A percentile compares a stretch with the other conserved stretches of the same genome.
Conservation (phyloP, 2,329 filamentous ascomycete species). For the Phaeosphaeriaceae sp. region DNA sequence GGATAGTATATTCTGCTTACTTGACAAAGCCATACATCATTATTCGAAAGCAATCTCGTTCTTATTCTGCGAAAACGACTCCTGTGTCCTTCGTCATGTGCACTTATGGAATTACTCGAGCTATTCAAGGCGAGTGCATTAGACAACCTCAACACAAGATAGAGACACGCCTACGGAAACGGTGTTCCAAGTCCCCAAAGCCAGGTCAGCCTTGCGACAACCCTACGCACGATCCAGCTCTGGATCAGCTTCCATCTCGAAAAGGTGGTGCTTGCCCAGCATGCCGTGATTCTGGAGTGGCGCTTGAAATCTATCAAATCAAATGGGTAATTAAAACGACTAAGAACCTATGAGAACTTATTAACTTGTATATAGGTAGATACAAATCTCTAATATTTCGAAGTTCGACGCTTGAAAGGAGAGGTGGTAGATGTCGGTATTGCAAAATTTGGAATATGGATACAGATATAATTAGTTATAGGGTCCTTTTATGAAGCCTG, state of each 20-base stretch:
- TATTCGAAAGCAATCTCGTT: too few relatives aligned
- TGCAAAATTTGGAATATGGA: too few relatives aligned
- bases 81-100: too few relatives aligned
- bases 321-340: not conserved
- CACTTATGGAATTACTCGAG: not conserved
- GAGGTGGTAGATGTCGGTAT: too few relatives aligned
- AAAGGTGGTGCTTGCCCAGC: not conserved
- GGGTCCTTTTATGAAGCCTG: too few relatives aligned
- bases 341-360: not conserved
- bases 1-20: too few relatives aligned
- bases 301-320: not conserved
- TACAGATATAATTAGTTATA: too few relatives aligned
- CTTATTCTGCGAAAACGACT: too few relatives aligned
- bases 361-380: not conserved
- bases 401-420: too few relatives aligned
- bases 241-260: not conserved
- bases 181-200: not conserved
- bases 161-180: conserved; percentile 1
- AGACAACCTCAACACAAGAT: not conserved
- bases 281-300: conserved; percentile 1
- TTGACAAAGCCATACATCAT: too few relatives aligned
- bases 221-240: not conserved
- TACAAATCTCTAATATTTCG: not conserved
- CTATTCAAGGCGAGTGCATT: not conserved
- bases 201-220: not conserved